A percentile compares a stretch with the other conserved stretches of the same genome.
These are phyloP conservation scores for Begonia fuchsioides DNA, from an alignment of 306 rosid genomes.

Conservation along the genomic window DNA sequence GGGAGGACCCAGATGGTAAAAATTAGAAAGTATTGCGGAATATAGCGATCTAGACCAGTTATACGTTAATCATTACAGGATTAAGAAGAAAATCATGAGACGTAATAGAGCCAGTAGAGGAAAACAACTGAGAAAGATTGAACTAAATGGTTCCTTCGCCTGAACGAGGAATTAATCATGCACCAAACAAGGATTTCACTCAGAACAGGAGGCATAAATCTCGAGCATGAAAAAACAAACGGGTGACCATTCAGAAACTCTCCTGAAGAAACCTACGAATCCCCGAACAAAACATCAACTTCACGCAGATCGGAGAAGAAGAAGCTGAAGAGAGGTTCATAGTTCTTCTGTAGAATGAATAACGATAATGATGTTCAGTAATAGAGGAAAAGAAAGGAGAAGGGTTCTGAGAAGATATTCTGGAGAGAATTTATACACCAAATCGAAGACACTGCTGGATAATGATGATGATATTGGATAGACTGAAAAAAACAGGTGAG, in stretches of 20 bases:
- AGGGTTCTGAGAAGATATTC: constrained; percentile 2
- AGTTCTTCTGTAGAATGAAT: constrained; percentile 7
- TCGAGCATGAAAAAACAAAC: constrained; percentile 62
- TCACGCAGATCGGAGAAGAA: constrained; percentile 5
- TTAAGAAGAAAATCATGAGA: constrained; percentile 41
- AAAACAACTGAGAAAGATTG: constrained; percentile 97
- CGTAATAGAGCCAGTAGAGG: constrained; percentile 86
- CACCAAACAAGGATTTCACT: constrained; percentile 65
- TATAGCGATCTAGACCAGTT: background rate
- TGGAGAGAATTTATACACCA: constrained; percentile 43
- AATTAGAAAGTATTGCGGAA: background rate
- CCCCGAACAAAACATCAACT: constrained; percentile 1
- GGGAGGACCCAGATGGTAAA: constrained; percentile 43
- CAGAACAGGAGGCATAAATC: constrained; percentile 84
- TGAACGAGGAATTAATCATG: constrained; percentile 74
- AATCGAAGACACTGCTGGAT: background rate
- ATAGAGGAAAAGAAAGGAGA: constrained; percentile 14
- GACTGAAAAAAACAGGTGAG: too few relatives aligned
- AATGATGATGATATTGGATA: constrained; percentile 10
- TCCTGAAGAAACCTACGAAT: constrained; percentile 2
- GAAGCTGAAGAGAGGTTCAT: constrained; percentile 12
- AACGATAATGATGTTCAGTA: constrained; percentile 7
- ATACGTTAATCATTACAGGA: background rate
- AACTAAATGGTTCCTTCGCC: constrained; percentile 94
- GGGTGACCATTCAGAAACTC: constrained; percentile 37